These are phyloP conservation scores for Eucalyptus victrix DNA, from an alignment of 345 rosid genomes.

Conservation along the genomic window DNA sequence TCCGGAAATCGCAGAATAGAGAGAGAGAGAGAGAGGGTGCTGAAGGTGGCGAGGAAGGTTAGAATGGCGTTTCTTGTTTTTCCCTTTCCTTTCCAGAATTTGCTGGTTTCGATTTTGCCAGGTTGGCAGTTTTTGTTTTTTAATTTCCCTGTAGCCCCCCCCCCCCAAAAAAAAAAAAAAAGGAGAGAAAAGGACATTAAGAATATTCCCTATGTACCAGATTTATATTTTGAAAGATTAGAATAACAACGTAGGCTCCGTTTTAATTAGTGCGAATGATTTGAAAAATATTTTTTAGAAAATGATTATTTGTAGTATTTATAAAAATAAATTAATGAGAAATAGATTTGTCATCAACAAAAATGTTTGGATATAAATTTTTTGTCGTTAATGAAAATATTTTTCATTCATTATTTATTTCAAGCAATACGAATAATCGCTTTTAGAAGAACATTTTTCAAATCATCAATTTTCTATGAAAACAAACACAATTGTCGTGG, in stretches of 20 bases:
- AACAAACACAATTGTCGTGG: rapidly evolving
- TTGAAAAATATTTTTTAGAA: not conserved
- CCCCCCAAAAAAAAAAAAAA: not conserved
- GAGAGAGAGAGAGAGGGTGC: not conserved
- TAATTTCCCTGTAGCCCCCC: not conserved
- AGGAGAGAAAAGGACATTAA: not conserved
- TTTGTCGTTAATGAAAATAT: rapidly evolving
- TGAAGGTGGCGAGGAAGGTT: not conserved
- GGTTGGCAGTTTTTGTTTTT: not conserved
- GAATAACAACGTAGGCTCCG: not conserved
- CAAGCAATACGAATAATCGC: rapidly evolving
- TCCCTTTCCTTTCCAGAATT: not conserved
- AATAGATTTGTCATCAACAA: rapidly evolving
- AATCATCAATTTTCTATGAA: rapidly evolving
- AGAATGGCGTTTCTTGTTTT: not conserved
- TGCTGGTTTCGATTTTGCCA: not conserved
- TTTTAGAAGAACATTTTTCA: not conserved
- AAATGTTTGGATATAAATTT: not conserved
- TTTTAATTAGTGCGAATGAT: not conserved
- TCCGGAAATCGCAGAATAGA: not conserved
- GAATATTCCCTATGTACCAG: not conserved
- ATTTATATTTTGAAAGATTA: not conserved
- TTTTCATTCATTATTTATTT: not conserved
- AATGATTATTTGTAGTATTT: rapidly evolving
- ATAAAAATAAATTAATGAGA: not conserved